phyloP scores from a whole-genome alignment of 148 eudicot species.

The Agrostemma githago region DNA sequence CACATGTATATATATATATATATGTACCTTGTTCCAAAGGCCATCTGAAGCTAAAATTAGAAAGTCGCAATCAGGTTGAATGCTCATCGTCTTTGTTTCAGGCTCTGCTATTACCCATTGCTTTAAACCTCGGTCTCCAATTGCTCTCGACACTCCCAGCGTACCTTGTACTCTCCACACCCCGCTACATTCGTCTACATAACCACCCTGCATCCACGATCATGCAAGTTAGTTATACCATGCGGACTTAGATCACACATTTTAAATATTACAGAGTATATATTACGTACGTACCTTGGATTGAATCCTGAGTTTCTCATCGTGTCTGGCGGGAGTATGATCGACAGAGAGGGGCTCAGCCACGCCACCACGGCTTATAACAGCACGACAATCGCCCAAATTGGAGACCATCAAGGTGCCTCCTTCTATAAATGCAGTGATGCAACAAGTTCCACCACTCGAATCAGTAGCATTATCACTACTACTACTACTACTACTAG shows the following conservation, averaged over 20 bases:
- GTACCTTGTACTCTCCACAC: slow-evolving; percentile 69
- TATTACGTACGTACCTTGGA: slow-evolving; percentile 30
- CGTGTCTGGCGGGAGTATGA: slow-evolving; percentile 48
- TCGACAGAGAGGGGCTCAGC: slow-evolving; percentile 58
- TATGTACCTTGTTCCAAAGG: slow-evolving; percentile 52
- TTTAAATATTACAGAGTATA: too few species aligned
- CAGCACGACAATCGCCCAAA: slow-evolving; percentile 74
- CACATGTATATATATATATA: background rate
- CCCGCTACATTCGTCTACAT: slow-evolving; percentile 47
- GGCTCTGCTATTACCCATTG: slow-evolving; percentile 65
- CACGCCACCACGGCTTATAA: slow-evolving; percentile 46
- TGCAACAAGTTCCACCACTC: slow-evolving; percentile 53
- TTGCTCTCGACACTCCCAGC: slow-evolving; percentile 60
- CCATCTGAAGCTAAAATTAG: slow-evolving; percentile 70
- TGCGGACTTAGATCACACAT: too few species aligned
- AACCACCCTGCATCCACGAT: slow-evolving; percentile 47
- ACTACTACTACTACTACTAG: too few species aligned
- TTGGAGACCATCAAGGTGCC: slow-evolving; percentile 51
- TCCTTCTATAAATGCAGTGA: slow-evolving; percentile 42
- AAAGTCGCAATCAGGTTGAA: slow-evolving; percentile 44
- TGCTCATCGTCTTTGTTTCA: slow-evolving; percentile 32
- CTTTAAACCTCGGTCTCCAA: slow-evolving; percentile 54
- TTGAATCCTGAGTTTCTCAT: slow-evolving; percentile 47
- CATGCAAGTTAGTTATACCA: too few species aligned
- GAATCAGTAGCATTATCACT: background rate